Conservation (phyloP, 1,284 basidiomycete species). For the Taiwanofungus camphoratus region DNA sequence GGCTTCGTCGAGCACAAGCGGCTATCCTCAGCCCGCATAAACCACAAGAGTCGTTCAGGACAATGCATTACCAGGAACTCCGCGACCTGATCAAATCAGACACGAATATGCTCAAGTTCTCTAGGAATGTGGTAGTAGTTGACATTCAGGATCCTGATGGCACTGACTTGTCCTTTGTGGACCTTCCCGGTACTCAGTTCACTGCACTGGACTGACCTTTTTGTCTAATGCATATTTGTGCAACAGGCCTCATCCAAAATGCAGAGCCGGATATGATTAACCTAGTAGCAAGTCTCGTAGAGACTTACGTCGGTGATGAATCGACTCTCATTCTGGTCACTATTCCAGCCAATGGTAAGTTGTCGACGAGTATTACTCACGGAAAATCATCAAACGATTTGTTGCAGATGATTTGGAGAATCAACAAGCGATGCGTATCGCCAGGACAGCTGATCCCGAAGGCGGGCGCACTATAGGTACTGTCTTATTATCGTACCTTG, state of each 20-base stretch:
- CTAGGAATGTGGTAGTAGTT: slow-evolving; percentile 23
- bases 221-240: no score
- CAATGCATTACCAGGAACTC: slow-evolving; percentile 15
- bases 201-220: no score
- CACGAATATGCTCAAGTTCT: slow-evolving; percentile 18
- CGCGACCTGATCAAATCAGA: slow-evolving; percentile 10
- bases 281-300: slow-evolving; percentile 38
- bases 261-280: slow-evolving; percentile 34
- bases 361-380: background rate
- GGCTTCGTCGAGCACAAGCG: slow-evolving; percentile 27
- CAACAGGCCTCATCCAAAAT: slow-evolving; percentile 48
- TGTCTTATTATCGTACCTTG: background rate
- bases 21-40: slow-evolving; percentile 24
- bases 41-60: slow-evolving; percentile 11
- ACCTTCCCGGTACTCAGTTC: slow-evolving; percentile 38
- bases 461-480: slow-evolving; percentile 55
- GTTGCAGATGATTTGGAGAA: slow-evolving; percentile 55
- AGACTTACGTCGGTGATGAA: slow-evolving; percentile 32
- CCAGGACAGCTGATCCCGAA: slow-evolving; percentile 40
- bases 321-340: slow-evolving; percentile 53
- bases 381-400: background rate
- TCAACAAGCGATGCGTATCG: slow-evolving; percentile 46
- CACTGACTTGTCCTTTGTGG: slow-evolving; percentile 47
- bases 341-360: slow-evolving; percentile 50
- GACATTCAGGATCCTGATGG: slow-evolving; percentile 31